Evolutionary conservation across 768 basidiomycete species (phyloP), one percentile per base, ranked within the genome.

Genomic region (Rhodosporidiobolus sp.): DNA sequence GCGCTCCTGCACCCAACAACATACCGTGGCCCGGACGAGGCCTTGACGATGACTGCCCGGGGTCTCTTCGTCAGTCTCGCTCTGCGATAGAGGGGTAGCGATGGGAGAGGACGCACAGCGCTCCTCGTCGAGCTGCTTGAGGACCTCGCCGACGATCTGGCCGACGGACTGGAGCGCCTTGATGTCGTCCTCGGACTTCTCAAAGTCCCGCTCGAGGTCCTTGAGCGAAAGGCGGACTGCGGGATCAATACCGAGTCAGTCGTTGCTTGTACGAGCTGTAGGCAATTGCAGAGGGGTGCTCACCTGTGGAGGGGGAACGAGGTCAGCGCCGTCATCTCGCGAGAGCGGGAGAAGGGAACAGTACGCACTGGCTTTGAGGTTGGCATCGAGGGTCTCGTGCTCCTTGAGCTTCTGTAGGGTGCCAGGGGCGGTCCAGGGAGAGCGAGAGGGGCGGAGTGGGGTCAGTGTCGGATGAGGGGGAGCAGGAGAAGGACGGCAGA

Each of bases 151-250:
- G 66, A 99, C 95, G 75, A 99, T 97, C 83, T 99, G 96, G 43
- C 96, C 96, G 22, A 98, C 96, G 14, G 92, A 94, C 80, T 99
- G 96, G 24, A 99, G 89, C 54, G 96, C 96, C 83, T 97, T 98
- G 83, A 99, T 95, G 78, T 99, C 95, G 35, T 99, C 94, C 82
- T 99, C 96, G 0, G 93, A 95, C 85, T 95, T 94, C 77, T 88
- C 91, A 79, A 87, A 98, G 56, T 89, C 90, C 78, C 89, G 90
- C 80, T 94, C 90, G 19, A 97, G 82, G 69, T 91, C 88, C 80
- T 92, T 93, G 76, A 99, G 83, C 19, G 92, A 91, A 79, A 95
- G 89, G 48, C 96, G 88, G 73, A 97, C 94, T 97, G 75, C 14
- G 19, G n/a, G 43, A 20, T 2, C 14, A 34, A 32, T 17, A 20